Conservation (phyloP, 768 basidiomycete species). For the Filobasidium wieringae region DNA sequence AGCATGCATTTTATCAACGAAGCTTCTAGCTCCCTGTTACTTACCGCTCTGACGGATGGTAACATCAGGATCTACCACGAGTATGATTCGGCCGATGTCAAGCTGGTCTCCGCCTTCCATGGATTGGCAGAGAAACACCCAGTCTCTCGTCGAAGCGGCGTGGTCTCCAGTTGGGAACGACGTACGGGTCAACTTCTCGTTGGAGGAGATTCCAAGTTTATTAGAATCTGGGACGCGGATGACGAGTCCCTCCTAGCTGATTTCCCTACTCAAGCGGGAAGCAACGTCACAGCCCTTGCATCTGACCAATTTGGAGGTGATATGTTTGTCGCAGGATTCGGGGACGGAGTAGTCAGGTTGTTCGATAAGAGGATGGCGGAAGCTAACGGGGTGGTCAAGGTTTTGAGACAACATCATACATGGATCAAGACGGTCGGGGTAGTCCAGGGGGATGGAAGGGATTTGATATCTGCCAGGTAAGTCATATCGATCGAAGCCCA, state of each 20-base stretch:
- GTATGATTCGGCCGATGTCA: conserved; percentile 67
- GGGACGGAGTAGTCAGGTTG: conserved; percentile 74
- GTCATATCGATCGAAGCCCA: conserved; percentile 19
- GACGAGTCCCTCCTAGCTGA: conserved; percentile 65
- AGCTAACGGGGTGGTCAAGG: conserved; percentile 67
- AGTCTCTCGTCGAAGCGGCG: conserved; percentile 60
- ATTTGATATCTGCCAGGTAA: conserved; percentile 78
- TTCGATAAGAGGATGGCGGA: conserved; percentile 83
- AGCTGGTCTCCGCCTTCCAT: conserved; percentile 89
- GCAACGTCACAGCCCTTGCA: conserved; percentile 72
- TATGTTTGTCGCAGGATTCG: conserved; percentile 80
- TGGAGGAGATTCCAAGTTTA: conserved; percentile 77
- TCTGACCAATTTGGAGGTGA: conserved; percentile 60
- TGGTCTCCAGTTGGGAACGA: conserved; percentile 91
- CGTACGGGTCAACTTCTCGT: conserved; percentile 70
- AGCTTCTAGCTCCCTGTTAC: conserved; percentile 77
- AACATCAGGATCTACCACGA: conserved; percentile 83
- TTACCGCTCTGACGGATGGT: conserved; percentile 82
- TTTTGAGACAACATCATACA: conserved; percentile 62
- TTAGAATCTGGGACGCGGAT: conserved; percentile 90
- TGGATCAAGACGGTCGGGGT: conserved; percentile 88
- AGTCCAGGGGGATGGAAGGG: conserved; percentile 56
- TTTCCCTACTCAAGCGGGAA: conserved; percentile 75
- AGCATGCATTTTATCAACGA: conserved; percentile 88
- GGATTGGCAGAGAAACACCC: conserved; percentile 68